phyloP scores from a whole-genome alignment of 2,329 filamentous ascomycete species.

The Clonostachys sp. region DNA sequence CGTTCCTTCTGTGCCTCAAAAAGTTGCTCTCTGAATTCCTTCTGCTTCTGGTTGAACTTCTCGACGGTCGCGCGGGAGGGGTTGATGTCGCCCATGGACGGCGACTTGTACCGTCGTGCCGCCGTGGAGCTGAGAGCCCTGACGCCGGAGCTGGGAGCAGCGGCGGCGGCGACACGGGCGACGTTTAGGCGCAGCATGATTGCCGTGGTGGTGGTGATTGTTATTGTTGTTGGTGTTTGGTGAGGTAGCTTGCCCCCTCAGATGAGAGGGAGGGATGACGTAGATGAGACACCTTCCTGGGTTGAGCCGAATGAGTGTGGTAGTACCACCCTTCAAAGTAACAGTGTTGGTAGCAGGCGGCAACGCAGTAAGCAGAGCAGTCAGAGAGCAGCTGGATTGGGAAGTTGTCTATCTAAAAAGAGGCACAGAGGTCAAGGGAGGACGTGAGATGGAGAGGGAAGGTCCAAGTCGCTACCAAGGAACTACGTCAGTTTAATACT shows the following conservation, averaged over 20 bases:
- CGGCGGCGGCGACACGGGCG: constrained; percentile 34
- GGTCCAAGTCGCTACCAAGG: no score
- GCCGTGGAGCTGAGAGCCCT: constrained; percentile 56
- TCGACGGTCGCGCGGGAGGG: constrained; percentile 59
- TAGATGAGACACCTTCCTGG: neutral
- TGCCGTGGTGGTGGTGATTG: constrained; percentile 13
- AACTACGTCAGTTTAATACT: no score
- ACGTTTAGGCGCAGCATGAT: constrained; percentile 48
- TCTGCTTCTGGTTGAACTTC: constrained; percentile 78
- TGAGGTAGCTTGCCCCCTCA: no score
- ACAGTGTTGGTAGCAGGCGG: no score
- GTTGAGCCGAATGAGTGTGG: no score
- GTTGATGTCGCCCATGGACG: constrained; percentile 83
- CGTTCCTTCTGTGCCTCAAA: constrained; percentile 73
- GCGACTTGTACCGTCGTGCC: constrained; percentile 42
- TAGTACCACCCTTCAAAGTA: no score
- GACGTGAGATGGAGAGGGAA: no score
- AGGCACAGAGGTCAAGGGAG: no score
- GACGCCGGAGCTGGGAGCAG: constrained; percentile 39
- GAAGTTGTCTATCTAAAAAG: no score
- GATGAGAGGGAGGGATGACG: neutral
- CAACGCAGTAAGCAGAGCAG: no score
- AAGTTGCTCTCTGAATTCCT: constrained; percentile 79
- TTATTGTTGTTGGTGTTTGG: neutral
- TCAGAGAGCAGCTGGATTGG: no score